These are phyloP conservation scores for Pyrus bretschneideri DNA, from an alignment of 306 rosid genomes.

Conservation along the genomic window DNA sequence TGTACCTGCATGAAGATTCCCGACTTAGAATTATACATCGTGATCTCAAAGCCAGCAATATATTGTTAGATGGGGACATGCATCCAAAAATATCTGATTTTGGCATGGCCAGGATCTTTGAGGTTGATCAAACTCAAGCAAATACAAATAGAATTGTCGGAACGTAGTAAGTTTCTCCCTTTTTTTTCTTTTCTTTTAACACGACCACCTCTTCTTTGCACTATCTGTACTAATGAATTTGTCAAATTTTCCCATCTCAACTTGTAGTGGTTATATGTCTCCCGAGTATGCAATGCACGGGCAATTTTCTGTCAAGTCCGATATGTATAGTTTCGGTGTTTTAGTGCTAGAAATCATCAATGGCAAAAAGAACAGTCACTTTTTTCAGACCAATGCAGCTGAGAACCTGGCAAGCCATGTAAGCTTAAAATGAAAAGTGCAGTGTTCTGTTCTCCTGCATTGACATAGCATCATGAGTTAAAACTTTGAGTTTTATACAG, in stretches of 20 bases:
- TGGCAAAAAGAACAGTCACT: too few relatives aligned
- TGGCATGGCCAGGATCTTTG: conserved; percentile 17
- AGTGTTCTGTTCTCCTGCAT: too few relatives aligned
- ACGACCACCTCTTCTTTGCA: not conserved
- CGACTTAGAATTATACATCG: conserved; percentile 4
- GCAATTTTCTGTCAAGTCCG: too few relatives aligned
- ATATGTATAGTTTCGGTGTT: too few relatives aligned
- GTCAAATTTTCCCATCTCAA: not conserved
- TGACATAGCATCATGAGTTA: too few relatives aligned
- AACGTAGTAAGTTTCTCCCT: conserved; percentile 8
- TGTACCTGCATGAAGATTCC: conserved; percentile 7
- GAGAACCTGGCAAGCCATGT: too few relatives aligned
- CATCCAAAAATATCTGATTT: conserved; percentile 10
- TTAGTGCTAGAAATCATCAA: too few relatives aligned
- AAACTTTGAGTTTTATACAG: too few relatives aligned
- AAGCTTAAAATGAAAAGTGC: too few relatives aligned
- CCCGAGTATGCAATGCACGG: too few relatives aligned
- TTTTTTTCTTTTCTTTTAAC: not conserved
- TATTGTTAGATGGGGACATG: not conserved
- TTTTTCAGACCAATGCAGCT: too few relatives aligned
- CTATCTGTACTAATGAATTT: not conserved
- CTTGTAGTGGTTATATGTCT: too few relatives aligned
- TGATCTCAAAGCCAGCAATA: not conserved
- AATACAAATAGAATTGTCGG: conserved; percentile 8
- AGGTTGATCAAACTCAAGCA: conserved; percentile 3